Evolutionary conservation across 2,329 filamentous ascomycete species (phyloP).

Genomic region (Penicillium fuscoglaucum): DNA sequence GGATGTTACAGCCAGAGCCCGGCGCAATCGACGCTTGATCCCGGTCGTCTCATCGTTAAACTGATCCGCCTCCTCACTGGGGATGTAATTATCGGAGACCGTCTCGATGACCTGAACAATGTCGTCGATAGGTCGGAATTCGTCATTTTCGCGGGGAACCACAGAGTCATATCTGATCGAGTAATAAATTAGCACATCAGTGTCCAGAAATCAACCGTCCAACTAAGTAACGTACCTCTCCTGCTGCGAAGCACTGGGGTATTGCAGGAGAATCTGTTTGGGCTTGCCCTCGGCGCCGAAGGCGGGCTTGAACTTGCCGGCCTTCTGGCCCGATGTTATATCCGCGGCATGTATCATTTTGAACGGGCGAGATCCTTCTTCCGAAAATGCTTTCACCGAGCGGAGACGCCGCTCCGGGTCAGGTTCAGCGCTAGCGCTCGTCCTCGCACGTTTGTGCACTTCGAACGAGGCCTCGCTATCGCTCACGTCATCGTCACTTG

Average conservation of each 20-base stretch:
- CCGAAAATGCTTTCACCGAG: slow-evolving; percentile 48
- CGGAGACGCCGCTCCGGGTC: slow-evolving; percentile 48
- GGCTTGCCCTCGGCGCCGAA: slow-evolving; percentile 49
- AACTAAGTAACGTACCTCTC: slow-evolving; percentile 57
- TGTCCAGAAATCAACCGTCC: not conserved
- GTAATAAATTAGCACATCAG: slow-evolving; percentile 10
- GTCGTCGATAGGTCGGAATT: slow-evolving; percentile 66
- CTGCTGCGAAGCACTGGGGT: slow-evolving; percentile 70
- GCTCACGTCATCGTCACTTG: slow-evolving; percentile 45
- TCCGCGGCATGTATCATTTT: slow-evolving; percentile 52
- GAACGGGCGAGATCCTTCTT: slow-evolving; percentile 39
- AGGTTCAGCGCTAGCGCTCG: slow-evolving; percentile 44
- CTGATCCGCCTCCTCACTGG: slow-evolving; percentile 63
- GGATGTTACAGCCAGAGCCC: slow-evolving; percentile 68
- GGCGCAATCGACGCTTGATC: slow-evolving; percentile 73
- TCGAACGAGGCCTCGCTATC: slow-evolving; percentile 45
- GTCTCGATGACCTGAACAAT: slow-evolving; percentile 69
- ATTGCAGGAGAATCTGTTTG: slow-evolving; percentile 69
- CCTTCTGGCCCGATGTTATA: slow-evolving; percentile 47
- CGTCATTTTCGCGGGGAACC: slow-evolving; percentile 74
- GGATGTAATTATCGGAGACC: slow-evolving; percentile 75
- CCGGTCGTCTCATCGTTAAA: slow-evolving; percentile 73
- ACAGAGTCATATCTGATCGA: slow-evolving; percentile 67
- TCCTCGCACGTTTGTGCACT: slow-evolving; percentile 45
- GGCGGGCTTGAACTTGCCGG: slow-evolving; percentile 53